Conservation (phyloP, 768 basidiomycete species). For the Xerocomus potaroensis region DNA sequence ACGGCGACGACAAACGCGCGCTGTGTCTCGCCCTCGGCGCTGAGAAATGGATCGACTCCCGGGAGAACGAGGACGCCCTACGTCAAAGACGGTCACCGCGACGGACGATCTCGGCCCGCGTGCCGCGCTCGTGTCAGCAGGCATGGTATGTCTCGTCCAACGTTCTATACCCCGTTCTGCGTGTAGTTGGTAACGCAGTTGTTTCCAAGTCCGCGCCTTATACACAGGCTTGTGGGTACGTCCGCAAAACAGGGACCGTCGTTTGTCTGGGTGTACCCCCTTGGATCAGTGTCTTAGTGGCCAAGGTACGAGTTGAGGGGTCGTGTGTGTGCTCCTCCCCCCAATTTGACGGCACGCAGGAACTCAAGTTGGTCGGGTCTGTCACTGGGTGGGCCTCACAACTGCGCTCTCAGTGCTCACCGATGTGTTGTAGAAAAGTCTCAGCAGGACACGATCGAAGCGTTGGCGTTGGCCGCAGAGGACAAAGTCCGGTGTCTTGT, state of each 20-base stretch:
- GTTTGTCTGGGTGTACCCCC: constrained; percentile 40
- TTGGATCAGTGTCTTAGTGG: constrained; percentile 30
- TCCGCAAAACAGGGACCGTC: constrained; percentile 40
- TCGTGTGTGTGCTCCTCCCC: too few species aligned
- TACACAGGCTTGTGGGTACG: constrained; percentile 40
- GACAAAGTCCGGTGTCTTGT: too few species aligned
- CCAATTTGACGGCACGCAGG: neutral
- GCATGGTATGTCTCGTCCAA: constrained; percentile 10
- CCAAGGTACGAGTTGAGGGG: too few species aligned
- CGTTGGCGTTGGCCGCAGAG: too few species aligned
- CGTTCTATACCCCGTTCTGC: too few species aligned
- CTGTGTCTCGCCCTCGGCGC: constrained; percentile 38
- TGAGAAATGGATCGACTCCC: constrained; percentile 46
- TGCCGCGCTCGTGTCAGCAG: constrained; percentile 26
- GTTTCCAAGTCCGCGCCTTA: constrained; percentile 34
- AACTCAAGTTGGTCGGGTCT: constrained; percentile 23
- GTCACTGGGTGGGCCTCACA: constrained; percentile 19
- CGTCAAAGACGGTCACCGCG: constrained; percentile 32
- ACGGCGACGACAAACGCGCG: constrained; percentile 38
- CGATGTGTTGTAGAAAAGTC: too few species aligned
- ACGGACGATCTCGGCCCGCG: constrained; percentile 44
- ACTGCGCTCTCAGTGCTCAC: too few species aligned
- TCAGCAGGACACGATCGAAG: too few species aligned
- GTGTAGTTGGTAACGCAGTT: neutral
- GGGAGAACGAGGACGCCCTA: constrained; percentile 34